These are phyloP conservation scores for Paramecium octaurelia DNA, from an alignment of 73 alveolate genomes.

Conservation along the genomic window DNA sequence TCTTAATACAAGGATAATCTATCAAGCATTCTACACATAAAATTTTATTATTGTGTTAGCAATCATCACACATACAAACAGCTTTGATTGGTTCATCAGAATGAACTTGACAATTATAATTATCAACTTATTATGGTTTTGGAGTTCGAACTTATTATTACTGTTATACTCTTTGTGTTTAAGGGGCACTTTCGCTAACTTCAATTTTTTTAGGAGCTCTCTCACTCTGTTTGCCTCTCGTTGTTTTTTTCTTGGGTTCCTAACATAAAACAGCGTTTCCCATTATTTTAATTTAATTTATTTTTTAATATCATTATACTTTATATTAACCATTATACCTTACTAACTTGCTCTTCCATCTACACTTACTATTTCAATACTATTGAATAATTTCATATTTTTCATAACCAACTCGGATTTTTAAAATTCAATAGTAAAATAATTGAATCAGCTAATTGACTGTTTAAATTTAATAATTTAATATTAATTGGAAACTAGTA, in stretches of 20 bases:
- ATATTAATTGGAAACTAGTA: background rate
- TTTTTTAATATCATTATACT: background rate
- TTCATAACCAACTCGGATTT: background rate
- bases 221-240: background rate
- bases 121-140: constrained; percentile 28
- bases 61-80: constrained; percentile 1
- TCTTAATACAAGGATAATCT: constrained; percentile 8
- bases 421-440: too few relatives aligned
- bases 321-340: background rate
- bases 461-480: too few relatives aligned
- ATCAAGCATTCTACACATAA: constrained; percentile 36
- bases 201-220: background rate
- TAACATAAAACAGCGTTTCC: constrained; percentile 25
- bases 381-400: background rate
- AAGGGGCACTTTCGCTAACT: background rate
- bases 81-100: constrained; percentile 31
- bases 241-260: constrained; percentile 6
- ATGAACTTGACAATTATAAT: constrained; percentile 20
- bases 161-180: background rate
- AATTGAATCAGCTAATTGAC: background rate
- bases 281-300: background rate
- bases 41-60: background rate
- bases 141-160: constrained; percentile 8
- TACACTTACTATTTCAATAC: background rate
- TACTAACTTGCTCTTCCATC: background rate